Conservation (phyloP, 768 basidiomycete genomes). For the Lactifluus subvellereus region DNA sequence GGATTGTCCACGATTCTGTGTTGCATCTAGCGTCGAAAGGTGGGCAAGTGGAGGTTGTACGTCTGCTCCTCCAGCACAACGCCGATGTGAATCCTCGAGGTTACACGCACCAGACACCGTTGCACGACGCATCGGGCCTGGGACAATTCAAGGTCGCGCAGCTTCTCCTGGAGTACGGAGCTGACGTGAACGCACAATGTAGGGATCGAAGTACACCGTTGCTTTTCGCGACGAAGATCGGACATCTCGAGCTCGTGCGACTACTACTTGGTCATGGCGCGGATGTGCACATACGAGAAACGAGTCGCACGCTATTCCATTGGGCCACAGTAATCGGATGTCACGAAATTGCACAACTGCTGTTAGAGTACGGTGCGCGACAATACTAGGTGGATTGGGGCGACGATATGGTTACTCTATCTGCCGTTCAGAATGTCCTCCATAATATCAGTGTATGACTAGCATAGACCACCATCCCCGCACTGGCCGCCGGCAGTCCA, state of each 20-base stretch:
- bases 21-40: not conserved
- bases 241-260: not conserved
- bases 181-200: not conserved
- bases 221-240: not conserved
- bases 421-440: too few relatives aligned
- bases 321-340: rapidly evolving
- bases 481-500: too few relatives aligned
- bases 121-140: too few relatives aligned
- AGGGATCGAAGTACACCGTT: too few relatives aligned
- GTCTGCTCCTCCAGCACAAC: not conserved
- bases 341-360: too few relatives aligned
- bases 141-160: not conserved
- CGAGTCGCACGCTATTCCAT: too few relatives aligned
- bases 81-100: not conserved
- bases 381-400: too few relatives aligned
- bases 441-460: too few relatives aligned
- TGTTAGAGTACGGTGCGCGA: too few relatives aligned
- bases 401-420: too few relatives aligned
- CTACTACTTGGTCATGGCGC: not conserved
- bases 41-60: not conserved
- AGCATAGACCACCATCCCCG: too few relatives aligned
- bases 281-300: not conserved
- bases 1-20: not conserved
- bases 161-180: not conserved
- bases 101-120: not conserved